A percentile compares a stretch with the other conserved stretches of the same genome.
phyloP scores from a whole-genome alignment of 2,329 filamentous ascomycete species.

The Pyrenophora seminiperda region DNA sequence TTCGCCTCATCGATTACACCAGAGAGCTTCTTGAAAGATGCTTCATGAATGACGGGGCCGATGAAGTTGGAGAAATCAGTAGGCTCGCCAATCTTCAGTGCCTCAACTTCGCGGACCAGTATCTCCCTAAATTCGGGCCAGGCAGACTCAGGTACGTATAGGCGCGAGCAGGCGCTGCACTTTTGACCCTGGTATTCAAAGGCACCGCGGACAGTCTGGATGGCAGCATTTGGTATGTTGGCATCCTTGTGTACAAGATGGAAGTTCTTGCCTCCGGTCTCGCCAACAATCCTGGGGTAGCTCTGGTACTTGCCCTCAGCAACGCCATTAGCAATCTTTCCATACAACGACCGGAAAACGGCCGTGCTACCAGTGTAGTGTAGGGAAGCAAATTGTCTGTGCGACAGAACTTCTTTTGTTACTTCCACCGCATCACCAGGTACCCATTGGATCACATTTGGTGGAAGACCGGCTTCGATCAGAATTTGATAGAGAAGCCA shows the following conservation, averaged over 20 bases:
- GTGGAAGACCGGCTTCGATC: conserved; percentile 85
- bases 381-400: conserved; percentile 83
- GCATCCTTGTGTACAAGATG: conserved; percentile 80
- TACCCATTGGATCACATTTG: conserved; percentile 90
- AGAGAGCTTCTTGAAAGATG: conserved; percentile 79
- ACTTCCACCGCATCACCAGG: conserved; percentile 86
- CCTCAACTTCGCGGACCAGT: conserved; percentile 70
- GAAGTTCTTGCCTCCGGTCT: conserved; percentile 95
- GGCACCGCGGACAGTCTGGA: conserved; percentile 82
- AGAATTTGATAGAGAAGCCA: conserved; percentile 90
- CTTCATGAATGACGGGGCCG: conserved; percentile 83
- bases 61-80: conserved; percentile 78
- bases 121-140: conserved; percentile 73
- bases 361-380: conserved; percentile 94
- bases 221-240: conserved; percentile 76
- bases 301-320: conserved; percentile 80
- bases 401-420: conserved; percentile 75
- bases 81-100: conserved; percentile 73
- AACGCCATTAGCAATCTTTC: conserved; percentile 80
- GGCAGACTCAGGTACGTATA: conserved; percentile 76
- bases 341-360: conserved; percentile 88
- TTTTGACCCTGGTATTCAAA: conserved; percentile 94
- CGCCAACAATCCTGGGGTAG: conserved; percentile 87
- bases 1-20: conserved; percentile 81
- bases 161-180: conserved; percentile 81